Evolutionary conservation across 129 eudicot species (phyloP), one percentile per base, ranked within the genome.

Genomic region (Ambrosia trifida): DNA sequence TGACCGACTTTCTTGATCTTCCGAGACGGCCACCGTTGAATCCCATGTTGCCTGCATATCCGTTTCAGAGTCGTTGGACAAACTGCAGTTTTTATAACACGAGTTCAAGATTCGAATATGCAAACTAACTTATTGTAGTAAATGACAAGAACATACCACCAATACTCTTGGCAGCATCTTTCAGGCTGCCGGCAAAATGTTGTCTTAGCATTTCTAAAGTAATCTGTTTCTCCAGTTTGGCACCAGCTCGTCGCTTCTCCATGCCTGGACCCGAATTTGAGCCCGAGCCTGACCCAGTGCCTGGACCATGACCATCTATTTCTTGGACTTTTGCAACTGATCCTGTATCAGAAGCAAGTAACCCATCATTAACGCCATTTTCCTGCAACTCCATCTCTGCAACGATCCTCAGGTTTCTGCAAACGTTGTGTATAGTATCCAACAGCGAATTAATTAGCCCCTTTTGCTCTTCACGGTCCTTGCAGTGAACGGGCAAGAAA

Each of bases 1-100:
- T 88, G 96, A 43, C 96, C 95, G n/a, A 94, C 99, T 79, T 94
- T 94, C 82, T 94, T 94, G 80, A 94, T 94, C 79, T 89, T 94
- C 50, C 98, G 83, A 58, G 98, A 94, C 3, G 99, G 99, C 99
- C 99, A 94, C 13, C 99, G 93, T 40, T 79, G 85, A 54, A 94
- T 94, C 17, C 99, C 97, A 4, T 94, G 91, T 54, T 87, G 96
- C 80, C 99, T 85, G 77, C 99, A 94, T 76, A 94, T 90, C 76
- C 99, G 81, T 85, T 94, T 94, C 76, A 94, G 73, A 12, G 99
- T 94, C 14, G 99, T 94, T 5, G 97, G 99, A 71, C 99, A 94
- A 74, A 94, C 99, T 94, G 91, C 72, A 81, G 52, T 66, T 32
- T 40, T 53, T 78, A 66, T 36, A 61, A 62, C 45, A 47, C 19